Conservation (phyloP, 2,329 filamentous ascomycete species). For the Sporothrix globosa region DNA sequence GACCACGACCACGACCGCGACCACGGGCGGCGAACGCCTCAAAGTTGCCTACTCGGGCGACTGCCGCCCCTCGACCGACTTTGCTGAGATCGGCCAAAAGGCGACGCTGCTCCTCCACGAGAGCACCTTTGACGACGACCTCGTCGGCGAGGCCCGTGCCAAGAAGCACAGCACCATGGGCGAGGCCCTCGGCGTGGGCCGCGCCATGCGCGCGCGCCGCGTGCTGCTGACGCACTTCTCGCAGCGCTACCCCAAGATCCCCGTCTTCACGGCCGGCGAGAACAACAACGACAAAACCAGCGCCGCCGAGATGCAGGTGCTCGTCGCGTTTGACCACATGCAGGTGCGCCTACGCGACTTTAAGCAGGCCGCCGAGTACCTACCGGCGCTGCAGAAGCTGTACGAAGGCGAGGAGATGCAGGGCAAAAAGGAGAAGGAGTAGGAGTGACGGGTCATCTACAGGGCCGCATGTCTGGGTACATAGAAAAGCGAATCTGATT, state of each 20-base stretch:
- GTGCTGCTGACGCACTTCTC: conserved; percentile 93
- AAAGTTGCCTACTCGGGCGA: conserved; percentile 94
- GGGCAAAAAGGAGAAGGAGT: background rate
- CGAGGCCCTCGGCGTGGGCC: conserved; percentile 79
- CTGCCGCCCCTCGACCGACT: conserved; percentile 75
- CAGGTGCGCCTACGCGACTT: conserved; percentile 71
- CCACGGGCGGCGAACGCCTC: conserved; percentile 49
- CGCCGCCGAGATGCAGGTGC: conserved; percentile 61
- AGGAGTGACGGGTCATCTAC: background rate
- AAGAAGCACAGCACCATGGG: conserved; percentile 91
- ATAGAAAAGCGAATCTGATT: background rate
- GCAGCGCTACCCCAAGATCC: conserved; percentile 84
- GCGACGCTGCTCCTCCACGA: conserved; percentile 91
- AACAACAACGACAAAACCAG: conserved; percentile 37
- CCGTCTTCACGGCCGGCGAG: conserved; percentile 45
- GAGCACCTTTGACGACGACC: conserved; percentile 91
- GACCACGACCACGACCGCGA: background rate
- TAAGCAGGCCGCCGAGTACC: conserved; percentile 55
- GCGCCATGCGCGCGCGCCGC: conserved; percentile 75
- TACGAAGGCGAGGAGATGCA: conserved; percentile 34
- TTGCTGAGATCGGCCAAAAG: conserved; percentile 70
- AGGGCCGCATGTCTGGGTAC: background rate
- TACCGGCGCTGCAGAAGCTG: conserved; percentile 39
- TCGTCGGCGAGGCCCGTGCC: conserved; percentile 72
- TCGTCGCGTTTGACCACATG: conserved; percentile 82